Conservation (phyloP, 208 protist genomes). For the Wallacemonas sp. region DNA sequence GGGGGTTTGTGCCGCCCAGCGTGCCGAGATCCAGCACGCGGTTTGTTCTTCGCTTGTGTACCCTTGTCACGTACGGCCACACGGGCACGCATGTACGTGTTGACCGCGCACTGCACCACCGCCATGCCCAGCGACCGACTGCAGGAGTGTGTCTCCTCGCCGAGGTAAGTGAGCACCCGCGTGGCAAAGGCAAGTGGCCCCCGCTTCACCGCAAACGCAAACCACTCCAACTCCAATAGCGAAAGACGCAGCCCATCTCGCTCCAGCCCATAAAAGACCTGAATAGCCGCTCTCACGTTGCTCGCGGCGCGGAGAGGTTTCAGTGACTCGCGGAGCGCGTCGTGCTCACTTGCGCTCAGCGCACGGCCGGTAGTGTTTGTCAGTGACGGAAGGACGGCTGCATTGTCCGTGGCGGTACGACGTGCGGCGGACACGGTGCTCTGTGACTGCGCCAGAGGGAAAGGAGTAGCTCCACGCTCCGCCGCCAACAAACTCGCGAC, state of each 20-base stretch:
- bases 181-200: slow-evolving; percentile 35
- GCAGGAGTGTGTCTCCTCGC: background rate
- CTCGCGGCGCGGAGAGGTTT: slow-evolving; percentile 17
- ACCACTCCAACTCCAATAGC: slow-evolving; percentile 40
- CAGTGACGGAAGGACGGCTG: background rate
- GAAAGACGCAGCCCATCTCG: slow-evolving; percentile 20
- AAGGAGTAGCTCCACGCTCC: background rate
- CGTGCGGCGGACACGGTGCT: no score
- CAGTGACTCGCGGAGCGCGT: slow-evolving; percentile 29
- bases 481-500: background rate
- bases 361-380: slow-evolving; percentile 5
- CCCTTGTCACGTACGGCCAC: background rate
- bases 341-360: slow-evolving; percentile 30
- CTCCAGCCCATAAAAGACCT: slow-evolving; percentile 41
- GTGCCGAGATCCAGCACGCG: no score
- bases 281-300: slow-evolving; percentile 24
- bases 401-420: no score
- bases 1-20: no score
- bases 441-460: background rate
- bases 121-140: slow-evolving; percentile 21
- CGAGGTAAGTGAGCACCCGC: slow-evolving; percentile 23
- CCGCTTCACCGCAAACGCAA: slow-evolving; percentile 35
- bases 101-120: slow-evolving; percentile 22
- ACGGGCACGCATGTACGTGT: slow-evolving; percentile 9
- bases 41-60: background rate